phyloP scores from a whole-genome alignment of 441 rosid genomes.

The Aquilaria agallochum region DNA sequence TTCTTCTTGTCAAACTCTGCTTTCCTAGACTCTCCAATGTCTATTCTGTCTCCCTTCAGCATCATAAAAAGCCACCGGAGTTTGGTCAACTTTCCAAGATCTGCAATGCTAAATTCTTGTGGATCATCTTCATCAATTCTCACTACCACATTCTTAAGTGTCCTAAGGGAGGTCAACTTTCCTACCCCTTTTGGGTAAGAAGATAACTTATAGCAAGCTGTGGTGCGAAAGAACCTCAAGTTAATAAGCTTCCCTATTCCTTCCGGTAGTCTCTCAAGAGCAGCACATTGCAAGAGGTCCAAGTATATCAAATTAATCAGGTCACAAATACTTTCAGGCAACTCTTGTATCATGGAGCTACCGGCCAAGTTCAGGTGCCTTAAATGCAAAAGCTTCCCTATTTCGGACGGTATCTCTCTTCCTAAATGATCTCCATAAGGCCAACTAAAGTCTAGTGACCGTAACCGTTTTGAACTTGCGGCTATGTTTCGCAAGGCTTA shows the following conservation, averaged over 20 bases:
- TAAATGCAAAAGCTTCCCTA: slow-evolving; percentile 9
- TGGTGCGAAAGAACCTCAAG: not conserved
- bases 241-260: slow-evolving; percentile 4
- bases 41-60: not conserved
- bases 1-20: slow-evolving; percentile 14
- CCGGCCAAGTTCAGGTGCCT: slow-evolving; percentile 9
- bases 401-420: not conserved
- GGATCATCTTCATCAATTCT: not conserved
- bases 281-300: not conserved
- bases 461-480: not conserved
- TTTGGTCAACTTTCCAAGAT: not conserved
- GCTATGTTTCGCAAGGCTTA: not conserved
- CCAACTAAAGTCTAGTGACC: slow-evolving; percentile 1
- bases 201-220: not conserved
- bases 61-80: not conserved
- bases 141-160: not conserved
- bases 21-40: slow-evolving; percentile 13
- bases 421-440: not conserved
- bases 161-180: not conserved
- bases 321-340: not conserved
- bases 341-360: not conserved
- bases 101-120: not conserved
- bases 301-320: slow-evolving; percentile 9
- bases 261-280: not conserved
- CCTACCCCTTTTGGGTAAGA: not conserved